phyloP scores from a whole-genome alignment of 1,284 basidiomycete genomes.

The Apiotrichum laibachii region DNA sequence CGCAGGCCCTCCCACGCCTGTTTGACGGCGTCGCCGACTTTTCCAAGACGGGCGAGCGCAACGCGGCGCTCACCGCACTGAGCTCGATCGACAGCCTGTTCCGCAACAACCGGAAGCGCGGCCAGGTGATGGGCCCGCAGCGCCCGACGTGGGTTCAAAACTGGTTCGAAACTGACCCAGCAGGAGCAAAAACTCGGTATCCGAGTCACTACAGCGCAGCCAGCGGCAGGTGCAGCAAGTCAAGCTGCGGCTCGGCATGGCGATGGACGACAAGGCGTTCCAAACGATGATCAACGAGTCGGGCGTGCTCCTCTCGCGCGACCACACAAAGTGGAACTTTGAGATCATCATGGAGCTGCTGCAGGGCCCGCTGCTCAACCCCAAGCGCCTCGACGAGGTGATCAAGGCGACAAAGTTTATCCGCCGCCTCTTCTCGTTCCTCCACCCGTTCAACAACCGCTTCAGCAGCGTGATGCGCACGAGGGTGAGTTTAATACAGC shows the following conservation, averaged over 20 bases:
- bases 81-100: slow-evolving; percentile 89
- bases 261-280: slow-evolving; percentile 89
- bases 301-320: slow-evolving; percentile 65
- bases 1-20: slow-evolving; percentile 74
- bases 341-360: slow-evolving; percentile 84
- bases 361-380: slow-evolving; percentile 86
- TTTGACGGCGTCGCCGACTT: slow-evolving; percentile 80
- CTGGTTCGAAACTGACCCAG: slow-evolving; percentile 81
- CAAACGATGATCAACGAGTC: slow-evolving; percentile 78
- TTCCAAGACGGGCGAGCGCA: slow-evolving; percentile 60
- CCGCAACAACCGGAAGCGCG: slow-evolving; percentile 60
- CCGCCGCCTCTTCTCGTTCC: slow-evolving; percentile 83
- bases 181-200: slow-evolving; percentile 56
- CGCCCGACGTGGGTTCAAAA: slow-evolving; percentile 69
- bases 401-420: slow-evolving; percentile 87
- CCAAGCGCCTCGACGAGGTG: slow-evolving; percentile 92
- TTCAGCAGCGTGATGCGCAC: slow-evolving; percentile 78
- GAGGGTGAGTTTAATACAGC: slow-evolving; percentile 56
- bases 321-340: slow-evolving; percentile 89
- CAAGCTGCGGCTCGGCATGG: slow-evolving; percentile 81
- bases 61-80: slow-evolving; percentile 78
- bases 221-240: slow-evolving; percentile 87
- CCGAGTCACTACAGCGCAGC: slow-evolving; percentile 81
- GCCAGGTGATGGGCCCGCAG: slow-evolving; percentile 12
- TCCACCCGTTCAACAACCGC: slow-evolving; percentile 79